phyloP scores from a whole-genome alignment of 257 asterid genomes.

The Fraxinus excelsior region DNA sequence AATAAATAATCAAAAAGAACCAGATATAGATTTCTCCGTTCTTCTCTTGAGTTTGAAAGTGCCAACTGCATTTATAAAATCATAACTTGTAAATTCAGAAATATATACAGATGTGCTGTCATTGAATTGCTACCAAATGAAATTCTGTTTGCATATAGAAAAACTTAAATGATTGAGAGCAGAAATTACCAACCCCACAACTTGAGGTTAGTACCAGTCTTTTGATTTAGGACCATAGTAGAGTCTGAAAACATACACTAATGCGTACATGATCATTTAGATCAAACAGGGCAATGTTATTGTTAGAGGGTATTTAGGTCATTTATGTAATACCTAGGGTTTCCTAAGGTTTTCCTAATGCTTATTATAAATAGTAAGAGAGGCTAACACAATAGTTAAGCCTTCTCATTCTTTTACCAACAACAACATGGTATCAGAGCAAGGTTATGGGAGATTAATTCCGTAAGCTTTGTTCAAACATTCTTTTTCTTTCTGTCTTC shows the following conservation, averaged over 20 bases:
- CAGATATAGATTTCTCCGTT: conserved; percentile 84
- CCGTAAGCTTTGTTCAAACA: too few species aligned
- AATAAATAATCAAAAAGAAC: conserved; percentile 92
- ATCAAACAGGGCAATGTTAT: neutral
- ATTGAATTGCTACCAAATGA: conserved; percentile 16
- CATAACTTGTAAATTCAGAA: conserved; percentile 27
- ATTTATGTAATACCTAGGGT: too few species aligned
- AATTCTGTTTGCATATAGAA: neutral
- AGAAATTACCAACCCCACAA: neutral
- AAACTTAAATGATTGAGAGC: conserved; percentile 7
- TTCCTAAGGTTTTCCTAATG: too few species aligned
- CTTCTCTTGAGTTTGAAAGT: conserved; percentile 88
- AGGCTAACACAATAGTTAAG: too few species aligned
- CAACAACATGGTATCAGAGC: too few species aligned
- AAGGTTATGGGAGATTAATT: too few species aligned
- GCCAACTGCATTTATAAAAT: conserved; percentile 66
- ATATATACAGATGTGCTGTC: conserved; percentile 11
- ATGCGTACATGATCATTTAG: neutral
- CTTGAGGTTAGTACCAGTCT: neutral
- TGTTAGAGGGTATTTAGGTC: too few species aligned
- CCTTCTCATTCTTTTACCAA: too few species aligned
- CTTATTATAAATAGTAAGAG: too few species aligned
- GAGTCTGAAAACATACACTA: neutral
- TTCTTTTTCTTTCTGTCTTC: too few species aligned
- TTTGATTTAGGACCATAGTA: conserved; percentile 4